These are phyloP conservation scores for Fusarium aywerte DNA, from an alignment of 2,329 filamentous ascomycete genomes.

Conservation along the genomic window DNA sequence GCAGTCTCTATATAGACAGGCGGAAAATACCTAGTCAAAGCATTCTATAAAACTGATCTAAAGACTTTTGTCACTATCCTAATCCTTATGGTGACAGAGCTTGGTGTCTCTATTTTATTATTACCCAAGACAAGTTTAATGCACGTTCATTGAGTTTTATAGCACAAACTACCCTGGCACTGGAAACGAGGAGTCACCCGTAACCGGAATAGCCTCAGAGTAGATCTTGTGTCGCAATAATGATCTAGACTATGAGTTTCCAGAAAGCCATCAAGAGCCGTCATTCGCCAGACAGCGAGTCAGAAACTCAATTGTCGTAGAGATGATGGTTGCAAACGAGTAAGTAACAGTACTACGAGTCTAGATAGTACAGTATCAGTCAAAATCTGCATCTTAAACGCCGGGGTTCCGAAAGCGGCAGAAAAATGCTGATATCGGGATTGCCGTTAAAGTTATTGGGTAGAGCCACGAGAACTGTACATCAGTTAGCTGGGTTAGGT, in stretches of 20 bases:
- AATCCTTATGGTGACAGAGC: no score
- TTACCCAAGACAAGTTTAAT: no score
- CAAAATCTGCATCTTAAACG: slow-evolving; percentile 1
- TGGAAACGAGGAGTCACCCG: not conserved
- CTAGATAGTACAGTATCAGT: not conserved
- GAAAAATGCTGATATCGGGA: slow-evolving; percentile 17
- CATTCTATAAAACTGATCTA: no score
- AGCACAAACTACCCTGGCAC: not conserved
- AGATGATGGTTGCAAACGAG: slow-evolving; percentile 29
- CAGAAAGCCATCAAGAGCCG: slow-evolving; percentile 7
- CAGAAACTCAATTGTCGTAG: slow-evolving; percentile 7
- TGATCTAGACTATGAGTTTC: slow-evolving; percentile 3
- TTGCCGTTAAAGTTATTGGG: slow-evolving; percentile 27
- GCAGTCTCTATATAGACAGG: not conserved
- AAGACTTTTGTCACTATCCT: no score
- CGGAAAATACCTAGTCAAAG: no score
- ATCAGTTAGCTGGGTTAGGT: not conserved
- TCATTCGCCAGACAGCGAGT: slow-evolving; percentile 30
- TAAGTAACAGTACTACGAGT: slow-evolving; percentile 15
- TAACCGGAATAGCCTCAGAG: not conserved
- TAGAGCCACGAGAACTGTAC: not conserved
- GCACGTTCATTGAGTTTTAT: not conserved
- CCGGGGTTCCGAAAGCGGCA: slow-evolving; percentile 36
- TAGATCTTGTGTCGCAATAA: not conserved
- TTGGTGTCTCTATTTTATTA: no score